Base-by-base conservation (phyloP, 306 rosid genomes). In the Inga leiocalycina region DNA sequence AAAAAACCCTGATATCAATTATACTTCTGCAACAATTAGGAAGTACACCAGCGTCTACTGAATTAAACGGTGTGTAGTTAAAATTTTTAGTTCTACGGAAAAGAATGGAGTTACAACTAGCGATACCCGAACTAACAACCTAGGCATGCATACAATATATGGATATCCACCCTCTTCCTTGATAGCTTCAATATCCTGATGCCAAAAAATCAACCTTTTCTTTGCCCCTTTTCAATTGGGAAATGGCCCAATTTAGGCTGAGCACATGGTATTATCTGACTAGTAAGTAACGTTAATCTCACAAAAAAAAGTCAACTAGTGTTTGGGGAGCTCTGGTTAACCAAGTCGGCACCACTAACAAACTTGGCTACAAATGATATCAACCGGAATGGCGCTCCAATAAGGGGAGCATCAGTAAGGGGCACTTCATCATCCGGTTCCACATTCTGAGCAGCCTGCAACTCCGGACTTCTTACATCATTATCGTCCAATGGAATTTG, bases 321-420 rank as follows among this genome's bases (percentile, higher is more conserved):
- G 81, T 76, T 83, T 71, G 37, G 62, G 71, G 90, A 80, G 72
- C 57, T 81, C 87, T 87, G 78, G 87, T 71, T 75, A 74, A 94
- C 89, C 89, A 96, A 85, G 88, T 96, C 99, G 66, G 97, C 94
- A 37, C 99, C 97, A 83, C 97, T 96, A 32, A 96, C 97, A 74
- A 88, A 94, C 57, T 91, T 92, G 15, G 99, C 96, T 81, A 96
- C 90, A 83, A 91, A 93, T 32, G 97, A 96, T 65, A 93, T 86
- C 61, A 96, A 80, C 66, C 98, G 96, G 82, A 91, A 92, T 48
- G 99, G 99, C 75, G 99, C 97, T 24, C 99, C 99, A 6, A 91
- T 87, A 22, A 93, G 84, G 79, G 99, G 99, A 79, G 99, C 92
- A 87, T 92, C 99, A n/a, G 85, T 79, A 69, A 96, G 61, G 22